Evolutionary conservation across 2,329 filamentous ascomycete species (phyloP).

Genomic region (Cladorrhinum sp.): DNA sequence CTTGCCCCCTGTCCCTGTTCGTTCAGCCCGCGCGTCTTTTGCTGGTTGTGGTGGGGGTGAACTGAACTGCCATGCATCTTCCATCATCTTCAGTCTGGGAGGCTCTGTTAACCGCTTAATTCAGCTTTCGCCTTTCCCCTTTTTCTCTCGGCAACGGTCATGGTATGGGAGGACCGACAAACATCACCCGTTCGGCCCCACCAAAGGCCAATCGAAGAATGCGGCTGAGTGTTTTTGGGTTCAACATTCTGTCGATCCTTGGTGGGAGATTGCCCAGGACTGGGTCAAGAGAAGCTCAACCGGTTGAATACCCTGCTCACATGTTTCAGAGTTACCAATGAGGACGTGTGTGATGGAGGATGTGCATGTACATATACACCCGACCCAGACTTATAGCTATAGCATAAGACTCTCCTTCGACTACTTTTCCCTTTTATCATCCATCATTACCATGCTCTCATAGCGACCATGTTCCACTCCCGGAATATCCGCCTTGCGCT

Average conservation of each 20-base stretch:
- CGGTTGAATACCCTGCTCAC: background rate
- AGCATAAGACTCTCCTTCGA: background rate
- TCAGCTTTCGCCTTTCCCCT: too few species aligned
- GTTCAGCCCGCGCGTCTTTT: background rate
- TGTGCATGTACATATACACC: background rate
- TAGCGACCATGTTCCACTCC: constrained; percentile 12
- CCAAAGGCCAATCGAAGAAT: background rate
- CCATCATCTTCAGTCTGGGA: too few species aligned
- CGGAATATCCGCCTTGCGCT: constrained; percentile 14
- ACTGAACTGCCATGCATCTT: background rate
- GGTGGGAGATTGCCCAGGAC: constrained; percentile 1
- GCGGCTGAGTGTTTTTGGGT: background rate
- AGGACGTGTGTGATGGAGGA: background rate
- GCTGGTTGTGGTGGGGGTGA: background rate
- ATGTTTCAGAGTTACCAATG: background rate
- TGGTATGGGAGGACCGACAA: background rate
- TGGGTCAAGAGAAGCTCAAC: background rate
- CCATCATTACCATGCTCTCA: background rate
- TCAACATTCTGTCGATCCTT: background rate
- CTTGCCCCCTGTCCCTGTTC: background rate
- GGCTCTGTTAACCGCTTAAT: too few species aligned
- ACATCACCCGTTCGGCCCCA: background rate
- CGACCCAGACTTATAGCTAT: constrained; percentile 7
- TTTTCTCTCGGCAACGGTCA: background rate
- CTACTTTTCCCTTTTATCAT: background rate